These are phyloP conservation scores for Aspergillus funiculosus DNA, from an alignment of 495 filamentous ascomycete species.

Conservation along the genomic window DNA sequence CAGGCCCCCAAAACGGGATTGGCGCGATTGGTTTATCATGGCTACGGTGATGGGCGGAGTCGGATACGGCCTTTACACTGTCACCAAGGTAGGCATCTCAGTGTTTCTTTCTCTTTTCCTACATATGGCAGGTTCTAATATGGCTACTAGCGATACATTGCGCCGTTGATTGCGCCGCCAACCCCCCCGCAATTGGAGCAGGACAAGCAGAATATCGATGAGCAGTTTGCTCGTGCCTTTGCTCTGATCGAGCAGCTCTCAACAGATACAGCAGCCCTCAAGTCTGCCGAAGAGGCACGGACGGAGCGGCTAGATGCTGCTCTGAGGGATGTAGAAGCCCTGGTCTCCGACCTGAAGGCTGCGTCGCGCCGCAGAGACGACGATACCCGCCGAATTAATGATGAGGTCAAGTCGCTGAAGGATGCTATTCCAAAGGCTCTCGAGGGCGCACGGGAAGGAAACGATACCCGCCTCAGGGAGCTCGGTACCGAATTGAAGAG, in stretches of 20 bases:
- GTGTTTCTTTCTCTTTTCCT: no score
- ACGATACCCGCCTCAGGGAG: constrained; percentile 75
- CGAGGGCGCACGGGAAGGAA: constrained; percentile 75
- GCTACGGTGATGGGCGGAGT: constrained; percentile 84
- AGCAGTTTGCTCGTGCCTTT: constrained; percentile 86
- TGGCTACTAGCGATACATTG: constrained; percentile 67
- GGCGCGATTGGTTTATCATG: constrained; percentile 98
- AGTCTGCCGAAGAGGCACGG: constrained; percentile 74
- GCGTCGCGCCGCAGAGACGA: constrained; percentile 74
- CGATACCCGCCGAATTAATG: constrained; percentile 75
- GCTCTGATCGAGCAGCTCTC: constrained; percentile 83
- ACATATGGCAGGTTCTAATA: constrained; percentile 9
- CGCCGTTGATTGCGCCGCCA: constrained; percentile 84
- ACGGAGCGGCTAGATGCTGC: constrained; percentile 80
- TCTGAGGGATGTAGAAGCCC: constrained; percentile 74
- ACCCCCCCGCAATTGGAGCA: constrained; percentile 88
- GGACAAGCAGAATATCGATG: constrained; percentile 88
- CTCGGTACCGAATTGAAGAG: constrained; percentile 86
- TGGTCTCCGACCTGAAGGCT: constrained; percentile 73
- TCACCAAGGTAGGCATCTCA: constrained; percentile 63
- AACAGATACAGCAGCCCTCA: constrained; percentile 81
- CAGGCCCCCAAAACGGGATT: constrained; percentile 71
- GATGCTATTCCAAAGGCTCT: constrained; percentile 83
- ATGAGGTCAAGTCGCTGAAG: constrained; percentile 77
- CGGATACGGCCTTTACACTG: constrained; percentile 77